Percentiles rank a stretch among this genome's conserved stretches.
phyloP scores from a whole-genome alignment of 768 basidiomycete species.

The Pleurotus eryngii region DNA sequence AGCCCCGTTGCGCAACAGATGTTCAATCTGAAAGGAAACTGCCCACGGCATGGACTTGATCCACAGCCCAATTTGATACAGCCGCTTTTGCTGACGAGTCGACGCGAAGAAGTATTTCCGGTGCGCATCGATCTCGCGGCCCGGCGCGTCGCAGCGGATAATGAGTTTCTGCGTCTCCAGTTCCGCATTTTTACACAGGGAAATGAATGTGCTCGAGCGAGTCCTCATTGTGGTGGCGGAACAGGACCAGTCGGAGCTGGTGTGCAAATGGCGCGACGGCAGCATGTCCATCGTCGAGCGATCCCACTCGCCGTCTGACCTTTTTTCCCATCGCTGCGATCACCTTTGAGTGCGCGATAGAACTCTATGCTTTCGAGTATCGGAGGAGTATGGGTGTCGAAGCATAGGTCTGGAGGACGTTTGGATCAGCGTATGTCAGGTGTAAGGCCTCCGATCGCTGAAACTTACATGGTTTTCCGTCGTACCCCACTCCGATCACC shows the following conservation, averaged over 20 bases:
- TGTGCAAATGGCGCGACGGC: slow-evolving; percentile 67
- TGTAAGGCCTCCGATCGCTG: slow-evolving; percentile 6
- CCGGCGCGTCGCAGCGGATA: slow-evolving; percentile 25
- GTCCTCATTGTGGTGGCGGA: slow-evolving; percentile 40
- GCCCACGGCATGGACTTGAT: slow-evolving; percentile 53
- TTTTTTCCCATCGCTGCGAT: slow-evolving; percentile 38
- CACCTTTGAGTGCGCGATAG: slow-evolving; percentile 46
- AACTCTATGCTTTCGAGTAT: slow-evolving; percentile 58
- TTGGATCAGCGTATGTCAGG: background rate
- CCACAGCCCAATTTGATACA: slow-evolving; percentile 43
- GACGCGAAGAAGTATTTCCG: slow-evolving; percentile 47
- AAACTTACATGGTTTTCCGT: slow-evolving; percentile 61
- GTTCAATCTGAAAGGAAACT: slow-evolving; percentile 76
- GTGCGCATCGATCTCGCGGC: slow-evolving; percentile 44
- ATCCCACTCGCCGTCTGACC: slow-evolving; percentile 55
- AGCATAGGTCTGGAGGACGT: slow-evolving; percentile 52
- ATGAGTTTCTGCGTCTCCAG: slow-evolving; percentile 30
- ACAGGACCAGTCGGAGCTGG: slow-evolving; percentile 63
- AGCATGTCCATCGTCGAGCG: slow-evolving; percentile 55
- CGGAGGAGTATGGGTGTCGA: slow-evolving; percentile 65
- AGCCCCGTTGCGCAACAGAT: slow-evolving; percentile 57
- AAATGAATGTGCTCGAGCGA: slow-evolving; percentile 46
- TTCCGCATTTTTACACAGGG: slow-evolving; percentile 51
- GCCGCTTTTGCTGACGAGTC: slow-evolving; percentile 23
- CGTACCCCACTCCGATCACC: slow-evolving; percentile 58